Base-by-base conservation (phyloP, 371 early-diverging fungal species). In the Rhizopus delemar region DNA sequence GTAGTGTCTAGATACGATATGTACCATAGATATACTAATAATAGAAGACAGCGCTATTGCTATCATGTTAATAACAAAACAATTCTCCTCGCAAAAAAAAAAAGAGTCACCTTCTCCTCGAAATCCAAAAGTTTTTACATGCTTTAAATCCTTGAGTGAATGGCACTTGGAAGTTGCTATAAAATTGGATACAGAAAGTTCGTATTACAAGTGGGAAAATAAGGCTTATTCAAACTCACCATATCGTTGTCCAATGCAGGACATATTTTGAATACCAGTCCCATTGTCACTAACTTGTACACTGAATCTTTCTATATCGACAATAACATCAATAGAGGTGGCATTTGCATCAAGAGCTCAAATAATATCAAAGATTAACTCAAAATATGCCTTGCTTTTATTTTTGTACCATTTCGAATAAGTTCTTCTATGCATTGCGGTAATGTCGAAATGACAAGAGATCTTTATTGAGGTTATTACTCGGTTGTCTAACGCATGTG, bases 241-340 rank as follows among this genome's bases (percentile, higher is more conserved):
- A 64, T 86, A 80, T 35, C 82, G 78, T 32, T 70, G 56, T 9
- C 85, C 88, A 11, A 90, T 55, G 35, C 73, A 63, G 15, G 38
- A 41, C 60, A 88, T 67, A 46, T 79, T 69, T 3, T 60, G 60
- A 32, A 90, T 87, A 5, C 90, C 90, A 9, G 41, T 48, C 1
- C 90, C 89, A 66, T 90, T 83, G 57, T 90, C 90, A 9, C 68
- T 67, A 6, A 88, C 86, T 60, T 84, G 76, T 8, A 90, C 57
- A 41, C 63, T 74, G 15, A 75, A 74, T n/a, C 76, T 78, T 7
- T 74, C 68, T 13, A 61, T 55, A 66, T 80, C 77, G 3, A 84
- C 46, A 1, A 51, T 53, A 41, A 87, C 71, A 28, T 84, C 80
- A 51, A 88, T 77, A 0, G 51, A 36, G 0, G 74, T 68, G 8